Percentiles rank a stretch among this genome's conserved stretches.
Evolutionary conservation across 1,139 yeast genomes (phyloP).

Genomic region (Yamadazyma sp.): DNA sequence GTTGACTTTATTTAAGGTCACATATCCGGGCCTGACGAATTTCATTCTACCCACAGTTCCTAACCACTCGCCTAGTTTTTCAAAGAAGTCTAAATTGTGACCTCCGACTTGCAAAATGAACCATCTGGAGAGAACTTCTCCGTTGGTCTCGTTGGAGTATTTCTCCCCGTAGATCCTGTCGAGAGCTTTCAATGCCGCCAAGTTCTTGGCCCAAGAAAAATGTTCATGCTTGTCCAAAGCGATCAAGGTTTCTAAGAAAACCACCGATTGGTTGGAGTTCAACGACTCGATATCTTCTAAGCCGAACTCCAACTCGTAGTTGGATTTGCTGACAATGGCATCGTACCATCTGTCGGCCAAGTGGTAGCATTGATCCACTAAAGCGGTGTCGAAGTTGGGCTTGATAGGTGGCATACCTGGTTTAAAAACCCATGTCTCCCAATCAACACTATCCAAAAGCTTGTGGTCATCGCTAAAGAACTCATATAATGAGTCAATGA

Average conservation of each 20-base stretch:
- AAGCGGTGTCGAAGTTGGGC: constrained; percentile 74
- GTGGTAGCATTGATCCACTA: constrained; percentile 70
- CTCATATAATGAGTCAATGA: constrained; percentile 72
- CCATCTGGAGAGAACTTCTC: constrained; percentile 83
- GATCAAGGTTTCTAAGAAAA: constrained; percentile 67
- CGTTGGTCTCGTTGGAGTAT: constrained; percentile 58
- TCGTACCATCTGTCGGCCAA: constrained; percentile 68
- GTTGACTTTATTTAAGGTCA: constrained; percentile 62
- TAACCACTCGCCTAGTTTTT: constrained; percentile 68
- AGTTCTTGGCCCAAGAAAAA: constrained; percentile 40
- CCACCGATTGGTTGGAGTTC: constrained; percentile 74
- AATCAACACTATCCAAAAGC: constrained; percentile 66
- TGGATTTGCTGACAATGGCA: constrained; percentile 21
- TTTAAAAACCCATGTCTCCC: constrained; percentile 78
- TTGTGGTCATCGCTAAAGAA: constrained; percentile 51
- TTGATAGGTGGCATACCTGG: constrained; percentile 85
- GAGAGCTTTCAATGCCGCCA: constrained; percentile 41
- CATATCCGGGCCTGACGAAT: constrained; percentile 85
- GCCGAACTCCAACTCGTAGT: constrained; percentile 18
- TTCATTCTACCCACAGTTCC: constrained; percentile 95
- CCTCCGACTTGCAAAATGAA: constrained; percentile 61
- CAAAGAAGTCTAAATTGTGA: constrained; percentile 44
- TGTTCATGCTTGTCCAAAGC: constrained; percentile 31
- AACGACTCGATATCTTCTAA: constrained; percentile 52
- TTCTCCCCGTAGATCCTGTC: constrained; percentile 40